Conservation (phyloP, 2,329 filamentous ascomycete genomes). For the Aspergillus phoenicis region DNA sequence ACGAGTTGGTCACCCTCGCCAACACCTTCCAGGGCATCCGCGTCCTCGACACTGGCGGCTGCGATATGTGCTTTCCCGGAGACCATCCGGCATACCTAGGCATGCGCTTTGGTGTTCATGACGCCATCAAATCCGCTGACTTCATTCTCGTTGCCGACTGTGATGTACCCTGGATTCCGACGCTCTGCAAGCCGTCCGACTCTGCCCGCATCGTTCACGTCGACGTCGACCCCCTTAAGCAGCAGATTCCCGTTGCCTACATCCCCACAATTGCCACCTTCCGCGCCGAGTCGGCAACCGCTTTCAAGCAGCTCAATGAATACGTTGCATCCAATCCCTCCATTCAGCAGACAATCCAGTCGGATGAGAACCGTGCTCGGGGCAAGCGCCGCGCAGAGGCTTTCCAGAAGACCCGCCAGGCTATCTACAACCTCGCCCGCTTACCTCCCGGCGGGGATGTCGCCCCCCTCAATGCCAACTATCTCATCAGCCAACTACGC, state of each 20-base stretch:
- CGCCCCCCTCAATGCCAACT: constrained; percentile 64
- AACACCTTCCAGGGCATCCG: constrained; percentile 52
- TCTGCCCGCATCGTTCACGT: constrained; percentile 65
- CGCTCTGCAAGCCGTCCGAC: constrained; percentile 62
- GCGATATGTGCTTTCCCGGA: constrained; percentile 55
- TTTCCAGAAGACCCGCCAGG: constrained; percentile 61
- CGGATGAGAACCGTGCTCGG: constrained; percentile 47
- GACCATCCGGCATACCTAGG: constrained; percentile 63
- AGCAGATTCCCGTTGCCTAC: constrained; percentile 74
- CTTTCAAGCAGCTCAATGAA: constrained; percentile 69
- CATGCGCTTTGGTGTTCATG: constrained; percentile 72
- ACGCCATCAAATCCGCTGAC: constrained; percentile 74
- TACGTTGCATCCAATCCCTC: constrained; percentile 56
- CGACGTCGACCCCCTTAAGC: constrained; percentile 69
- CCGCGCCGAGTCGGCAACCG: constrained; percentile 64
- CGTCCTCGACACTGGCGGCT: constrained; percentile 56
- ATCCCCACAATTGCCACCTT: constrained; percentile 67
- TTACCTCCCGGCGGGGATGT: constrained; percentile 58
- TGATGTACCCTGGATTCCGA: constrained; percentile 93
- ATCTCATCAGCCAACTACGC: constrained; percentile 59
- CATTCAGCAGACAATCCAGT: constrained; percentile 47
- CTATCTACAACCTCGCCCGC: constrained; percentile 59
- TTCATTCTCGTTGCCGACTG: constrained; percentile 84
- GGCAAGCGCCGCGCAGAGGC: constrained; percentile 59
- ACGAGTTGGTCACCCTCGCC: constrained; percentile 50